Evolutionary conservation across 2,329 filamentous ascomycete species (phyloP), one percentile per base, ranked within the genome.

Genomic region (Penicillium sp.): DNA sequence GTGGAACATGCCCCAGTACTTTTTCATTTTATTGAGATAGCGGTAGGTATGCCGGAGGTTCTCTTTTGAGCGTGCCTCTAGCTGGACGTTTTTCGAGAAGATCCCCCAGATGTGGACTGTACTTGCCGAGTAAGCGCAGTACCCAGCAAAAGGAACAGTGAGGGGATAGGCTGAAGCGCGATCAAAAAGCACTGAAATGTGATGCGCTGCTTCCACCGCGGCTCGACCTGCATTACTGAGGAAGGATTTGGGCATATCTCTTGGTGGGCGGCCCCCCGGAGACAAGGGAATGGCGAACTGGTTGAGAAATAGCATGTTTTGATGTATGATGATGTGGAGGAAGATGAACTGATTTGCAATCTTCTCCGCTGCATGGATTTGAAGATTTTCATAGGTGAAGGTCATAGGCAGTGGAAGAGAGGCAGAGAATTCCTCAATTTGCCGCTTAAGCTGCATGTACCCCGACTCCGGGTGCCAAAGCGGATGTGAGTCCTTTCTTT

Each of bases 1-100:
- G 70, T 96, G 90, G 69, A 97, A 97, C 88, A 97, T 96, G 57
- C 93, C 94, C 94, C 94, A 99, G 67, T 94, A 92, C 57, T 90
- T 90, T 79, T 96, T 97, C 90, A 97, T 96, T 74, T 90, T 94
- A 52, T 88, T 88, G 42, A 99, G 77, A 66, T 94, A 97, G 67
- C 88, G 90, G 66, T 97, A 88, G 62, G 96, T 97, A 61, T 87
- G 89, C 1, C 89, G 86, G 16, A 97, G 79, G 67, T 96, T 92
- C 61, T 87, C 85, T 75, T 95, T 96, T 9, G 90, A 91, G 9
- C 84, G 83, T 12, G 84, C 82, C 70, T 96, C 90, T 47, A 95
- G 82, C 11, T 84, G 78, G 14, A 86, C 78, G 61, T 95, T 92
- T 59, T 90, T 90, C 4, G 91, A 94, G 69, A 96, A 95, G 4